Percentiles rank a stretch among this genome's conserved stretches.
Conservation (phyloP, 1,284 basidiomycete genomes). For the Cutaneotrichosporon daszewskae region DNA sequence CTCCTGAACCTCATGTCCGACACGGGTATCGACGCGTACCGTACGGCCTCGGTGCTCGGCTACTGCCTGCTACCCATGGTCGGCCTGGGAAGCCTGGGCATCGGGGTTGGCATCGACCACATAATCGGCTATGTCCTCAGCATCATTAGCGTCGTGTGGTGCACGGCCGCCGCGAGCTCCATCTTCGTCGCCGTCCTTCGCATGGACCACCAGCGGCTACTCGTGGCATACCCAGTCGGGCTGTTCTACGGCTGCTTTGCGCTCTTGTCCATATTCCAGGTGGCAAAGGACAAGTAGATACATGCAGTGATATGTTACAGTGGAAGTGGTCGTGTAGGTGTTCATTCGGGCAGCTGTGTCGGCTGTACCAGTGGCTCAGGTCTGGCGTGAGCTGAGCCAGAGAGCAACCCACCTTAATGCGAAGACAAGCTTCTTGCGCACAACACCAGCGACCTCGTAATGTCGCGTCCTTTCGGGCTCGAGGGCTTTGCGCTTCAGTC, state of each 20-base stretch:
- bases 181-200: slow-evolving; percentile 89
- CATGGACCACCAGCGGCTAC: slow-evolving; percentile 85
- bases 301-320: not conserved
- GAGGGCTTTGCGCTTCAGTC: slow-evolving; percentile 3
- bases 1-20: slow-evolving; percentile 97
- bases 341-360: slow-evolving; percentile 35
- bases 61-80: slow-evolving; percentile 98
- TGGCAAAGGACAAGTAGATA: slow-evolving; percentile 1
- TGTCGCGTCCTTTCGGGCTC: slow-evolving; percentile 31
- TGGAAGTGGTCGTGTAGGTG: not conserved
- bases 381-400: slow-evolving; percentile 14
- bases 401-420: slow-evolving; percentile 31
- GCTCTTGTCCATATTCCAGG: slow-evolving; percentile 58
- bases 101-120: slow-evolving; percentile 78
- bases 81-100: slow-evolving; percentile 83
- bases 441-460: slow-evolving; percentile 45
- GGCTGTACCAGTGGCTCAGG: slow-evolving; percentile 47
- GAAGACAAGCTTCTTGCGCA: slow-evolving; percentile 46
- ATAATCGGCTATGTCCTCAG: slow-evolving; percentile 77
- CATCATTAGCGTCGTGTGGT: slow-evolving; percentile 79
- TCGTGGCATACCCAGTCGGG: slow-evolving; percentile 90
- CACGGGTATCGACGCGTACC: slow-evolving; percentile 90
- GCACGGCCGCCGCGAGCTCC: slow-evolving; percentile 86
- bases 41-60: slow-evolving; percentile 90
- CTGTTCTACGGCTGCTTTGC: slow-evolving; percentile 89